Conservation (phyloP, 768 basidiomycete genomes). For the Kondoa malvinella region DNA sequence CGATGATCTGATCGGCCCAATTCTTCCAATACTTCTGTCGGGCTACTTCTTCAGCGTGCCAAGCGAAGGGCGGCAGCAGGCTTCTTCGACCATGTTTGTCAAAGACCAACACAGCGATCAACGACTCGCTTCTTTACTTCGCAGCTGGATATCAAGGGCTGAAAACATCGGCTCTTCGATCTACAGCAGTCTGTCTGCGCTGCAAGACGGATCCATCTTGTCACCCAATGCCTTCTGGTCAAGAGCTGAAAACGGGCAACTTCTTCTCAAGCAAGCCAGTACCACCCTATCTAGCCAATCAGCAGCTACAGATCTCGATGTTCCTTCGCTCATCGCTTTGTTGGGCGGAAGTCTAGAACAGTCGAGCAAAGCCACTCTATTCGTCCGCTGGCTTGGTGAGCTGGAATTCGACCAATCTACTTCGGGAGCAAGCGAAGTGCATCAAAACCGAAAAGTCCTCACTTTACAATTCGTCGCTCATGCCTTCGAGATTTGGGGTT, state of each 20-base stretch:
- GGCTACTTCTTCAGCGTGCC: not conserved
- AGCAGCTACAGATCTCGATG: not conserved
- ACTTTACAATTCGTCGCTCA: not conserved
- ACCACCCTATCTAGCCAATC: not conserved
- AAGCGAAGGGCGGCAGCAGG: not conserved
- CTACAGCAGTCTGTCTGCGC: too few relatives aligned
- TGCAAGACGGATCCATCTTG: too few relatives aligned
- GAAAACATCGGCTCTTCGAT: not conserved
- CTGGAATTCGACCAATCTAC: not conserved
- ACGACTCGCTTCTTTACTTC: not conserved
- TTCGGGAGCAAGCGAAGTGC: too few relatives aligned
- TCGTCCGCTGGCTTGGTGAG: conserved; percentile 4
- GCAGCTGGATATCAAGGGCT: not conserved
- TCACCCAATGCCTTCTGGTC: too few relatives aligned
- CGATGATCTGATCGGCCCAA: not conserved
- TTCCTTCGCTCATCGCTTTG: not conserved
- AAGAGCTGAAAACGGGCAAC: not conserved
- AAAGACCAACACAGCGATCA: not conserved
- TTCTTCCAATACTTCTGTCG: not conserved
- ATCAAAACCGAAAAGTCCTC: not conserved
- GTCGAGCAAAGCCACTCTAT: not conserved
- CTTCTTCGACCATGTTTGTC: not conserved
- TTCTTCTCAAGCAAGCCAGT: not conserved
- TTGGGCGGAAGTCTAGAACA: not conserved
- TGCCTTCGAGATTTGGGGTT: not conserved